Percentiles rank a stretch among this genome's conserved stretches.
Evolutionary conservation across 805 yeast species (phyloP).

Genomic region (Zygotorulaspora sp.): DNA sequence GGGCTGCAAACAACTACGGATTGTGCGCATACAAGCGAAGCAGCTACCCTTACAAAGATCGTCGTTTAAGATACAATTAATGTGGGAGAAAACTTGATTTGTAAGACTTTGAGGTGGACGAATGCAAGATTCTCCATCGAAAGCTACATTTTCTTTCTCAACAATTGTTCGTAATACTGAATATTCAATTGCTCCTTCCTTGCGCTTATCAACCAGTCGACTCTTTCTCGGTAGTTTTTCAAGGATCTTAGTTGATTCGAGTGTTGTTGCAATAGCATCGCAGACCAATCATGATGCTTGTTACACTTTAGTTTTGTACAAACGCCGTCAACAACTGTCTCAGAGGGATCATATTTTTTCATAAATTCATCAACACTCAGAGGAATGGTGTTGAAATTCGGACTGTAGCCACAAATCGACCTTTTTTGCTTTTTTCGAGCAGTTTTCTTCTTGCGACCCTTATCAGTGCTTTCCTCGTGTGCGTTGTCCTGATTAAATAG

Average conservation of each 20-base stretch:
- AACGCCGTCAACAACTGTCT: constrained; percentile 16
- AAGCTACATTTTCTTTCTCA: constrained; percentile 4
- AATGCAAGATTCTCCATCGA: no score
- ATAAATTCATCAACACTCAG: constrained; percentile 21
- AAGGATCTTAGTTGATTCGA: constrained; percentile 24
- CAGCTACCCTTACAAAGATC: no score
- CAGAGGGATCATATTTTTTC: constrained; percentile 8
- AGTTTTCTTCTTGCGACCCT: constrained; percentile 15
- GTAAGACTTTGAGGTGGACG: no score
- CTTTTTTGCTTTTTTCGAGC: constrained; percentile 14
- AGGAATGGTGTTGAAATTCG: constrained; percentile 13
- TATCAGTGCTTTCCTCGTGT: constrained; percentile 1
- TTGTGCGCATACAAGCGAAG: no score
- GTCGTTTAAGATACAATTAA: no score
- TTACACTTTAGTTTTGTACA: constrained; percentile 29
- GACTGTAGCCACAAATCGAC: constrained; percentile 30
- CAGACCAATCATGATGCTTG: constrained; percentile 32
- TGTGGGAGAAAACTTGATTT: no score
- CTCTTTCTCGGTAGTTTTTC: constrained; percentile 24
- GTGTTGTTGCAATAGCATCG: constrained; percentile 21
- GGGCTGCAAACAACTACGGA: no score
- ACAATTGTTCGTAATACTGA: constrained; percentile 26
- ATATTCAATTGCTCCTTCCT: constrained; percentile 29
- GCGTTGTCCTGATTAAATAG: constrained; percentile 9
- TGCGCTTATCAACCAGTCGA: constrained; percentile 21